Conservation (phyloP, 768 basidiomycete species). For the Pleurotus platypus region DNA sequence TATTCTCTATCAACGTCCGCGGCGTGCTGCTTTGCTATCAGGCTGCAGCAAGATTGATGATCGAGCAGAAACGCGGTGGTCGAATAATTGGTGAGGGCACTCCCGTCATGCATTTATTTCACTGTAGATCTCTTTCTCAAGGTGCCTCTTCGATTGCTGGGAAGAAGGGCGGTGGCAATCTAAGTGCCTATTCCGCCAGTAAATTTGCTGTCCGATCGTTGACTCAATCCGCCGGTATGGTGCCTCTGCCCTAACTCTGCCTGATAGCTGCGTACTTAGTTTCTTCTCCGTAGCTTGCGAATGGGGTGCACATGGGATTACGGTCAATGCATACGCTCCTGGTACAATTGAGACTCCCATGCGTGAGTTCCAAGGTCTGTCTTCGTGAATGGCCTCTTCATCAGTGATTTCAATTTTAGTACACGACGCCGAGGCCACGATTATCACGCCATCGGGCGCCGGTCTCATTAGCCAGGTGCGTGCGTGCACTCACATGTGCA, state of each 20-base stretch:
- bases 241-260: not conserved
- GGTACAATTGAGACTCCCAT: constrained; percentile 25
- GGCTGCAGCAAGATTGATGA: constrained; percentile 39
- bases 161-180: constrained; percentile 19
- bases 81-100: constrained; percentile 30
- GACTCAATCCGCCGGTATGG: constrained; percentile 34
- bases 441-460: not conserved
- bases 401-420: not conserved
- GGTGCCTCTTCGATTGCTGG: constrained; percentile 32
- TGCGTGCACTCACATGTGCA: not conserved
- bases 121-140: not conserved
- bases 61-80: constrained; percentile 37
- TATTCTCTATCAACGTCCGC: constrained; percentile 32
- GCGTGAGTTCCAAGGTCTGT: constrained; percentile 17
- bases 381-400: not conserved
- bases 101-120: not conserved
- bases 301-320: constrained; percentile 29
- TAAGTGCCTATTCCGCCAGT: constrained; percentile 27
- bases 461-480: not conserved
- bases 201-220: constrained; percentile 40
- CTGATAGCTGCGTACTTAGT: not conserved
- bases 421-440: constrained; percentile 6
- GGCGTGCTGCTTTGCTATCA: constrained; percentile 40
- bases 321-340: constrained; percentile 38
- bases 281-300: constrained; percentile 20